Evolutionary conservation across 805 yeast genomes (phyloP), one percentile per base, ranked within the genome.

Genomic region (Metschnikowia aberdeeniae): DNA sequence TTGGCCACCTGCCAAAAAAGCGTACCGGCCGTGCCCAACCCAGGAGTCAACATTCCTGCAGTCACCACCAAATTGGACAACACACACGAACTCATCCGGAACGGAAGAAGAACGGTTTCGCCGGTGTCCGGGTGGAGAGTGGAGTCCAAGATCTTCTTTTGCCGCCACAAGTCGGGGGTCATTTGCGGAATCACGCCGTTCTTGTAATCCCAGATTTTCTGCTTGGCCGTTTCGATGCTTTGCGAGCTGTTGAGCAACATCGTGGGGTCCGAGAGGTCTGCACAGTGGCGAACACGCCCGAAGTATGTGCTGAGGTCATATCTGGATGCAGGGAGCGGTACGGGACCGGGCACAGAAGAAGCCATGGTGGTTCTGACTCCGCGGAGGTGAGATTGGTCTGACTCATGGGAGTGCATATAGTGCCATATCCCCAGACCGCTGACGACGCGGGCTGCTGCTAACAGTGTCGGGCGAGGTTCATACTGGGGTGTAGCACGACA

Each of bases 1-100:
- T 93, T 93, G 17, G 97, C 95, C 63, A 93, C 80, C 69, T 93
- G 99, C 99, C 99, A 93, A 67, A 93, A 92, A 19, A 89, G 62
- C 0, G 98, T 92, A 32, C 99, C 99, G 0, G 77, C 80, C 8
- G 89, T 81, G 8, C 96, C 95, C 60, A 93, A 66, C 45, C 86
- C 86, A 6, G 99, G 99, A 1, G 97, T 92, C 53, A 93, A 77
- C 99, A 93, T 93, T 53, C 99, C 99, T 3, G 86, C 92, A 5
- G 98, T 92, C 40, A 93, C 98, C 19, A 92, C 92, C 66, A 93
- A 69, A 64, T 93, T 93, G 9, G 96, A 88, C 43, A 93, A 71
- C 13, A 93, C 99, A 70, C 93, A 89, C 28, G 92, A 84, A 20
- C 97, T 89, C 99, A 93, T 93, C 67, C 99, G 79, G 68, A 93